Evolutionary conservation across 441 rosid genomes (phyloP).

Genomic region (Pelargonium australe): DNA sequence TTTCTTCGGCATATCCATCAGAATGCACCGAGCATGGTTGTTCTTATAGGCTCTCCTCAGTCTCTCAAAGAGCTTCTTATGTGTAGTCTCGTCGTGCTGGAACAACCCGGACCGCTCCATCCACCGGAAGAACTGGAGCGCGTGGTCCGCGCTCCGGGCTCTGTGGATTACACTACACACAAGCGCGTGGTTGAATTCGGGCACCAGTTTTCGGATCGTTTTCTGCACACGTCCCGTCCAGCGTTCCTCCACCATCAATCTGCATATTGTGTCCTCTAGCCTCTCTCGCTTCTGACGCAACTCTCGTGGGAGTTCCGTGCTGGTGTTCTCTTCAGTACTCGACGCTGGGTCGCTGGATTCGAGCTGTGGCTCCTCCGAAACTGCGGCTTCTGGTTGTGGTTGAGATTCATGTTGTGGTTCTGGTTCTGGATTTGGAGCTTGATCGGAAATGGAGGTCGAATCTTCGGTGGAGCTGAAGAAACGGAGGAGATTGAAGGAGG

Average conservation of each 20-base stretch:
- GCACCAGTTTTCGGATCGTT: constrained; percentile 68
- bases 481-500: constrained; percentile 22
- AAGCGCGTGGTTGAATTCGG: constrained; percentile 62
- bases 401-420: constrained; percentile 14
- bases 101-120: constrained; percentile 77
- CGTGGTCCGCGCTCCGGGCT: constrained; percentile 65
- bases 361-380: constrained; percentile 4
- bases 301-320: constrained; percentile 36
- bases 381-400: constrained; percentile 18
- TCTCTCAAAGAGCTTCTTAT: constrained; percentile 69
- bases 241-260: constrained; percentile 73
- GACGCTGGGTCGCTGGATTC: neutral
- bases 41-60: constrained; percentile 61
- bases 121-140: constrained; percentile 91
- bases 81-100: constrained; percentile 63
- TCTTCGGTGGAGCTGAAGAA: constrained; percentile 40
- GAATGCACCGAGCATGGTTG: constrained; percentile 76
- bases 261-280: constrained; percentile 65
- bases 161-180: constrained; percentile 76
- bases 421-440: constrained; percentile 2
- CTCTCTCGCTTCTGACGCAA: constrained; percentile 53
- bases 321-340: constrained; percentile 19
- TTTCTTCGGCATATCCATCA: constrained; percentile 81
- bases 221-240: constrained; percentile 92
- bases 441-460: constrained; percentile 5